Base-by-base conservation (phyloP, 805 yeast species). In the Dipodascus albidus region DNA sequence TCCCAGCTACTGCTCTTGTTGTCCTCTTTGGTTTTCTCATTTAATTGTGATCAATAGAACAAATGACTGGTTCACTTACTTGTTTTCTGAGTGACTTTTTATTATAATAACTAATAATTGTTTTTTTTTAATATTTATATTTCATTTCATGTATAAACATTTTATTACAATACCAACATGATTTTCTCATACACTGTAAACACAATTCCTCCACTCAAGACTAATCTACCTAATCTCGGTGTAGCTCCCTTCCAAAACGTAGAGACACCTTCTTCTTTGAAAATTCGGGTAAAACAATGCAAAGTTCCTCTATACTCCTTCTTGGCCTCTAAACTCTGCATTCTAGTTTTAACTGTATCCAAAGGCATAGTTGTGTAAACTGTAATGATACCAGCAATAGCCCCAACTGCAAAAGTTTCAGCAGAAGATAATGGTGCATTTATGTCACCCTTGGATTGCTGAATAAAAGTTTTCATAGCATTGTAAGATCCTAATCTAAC, bases 171-270 rank as follows among this genome's bases (percentile, higher is more conserved):
- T n/a, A 83, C 51, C 41, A 74, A 78, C 67, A 91, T 74, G 73
- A 91, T 84, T 70, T 89, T 87, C 67, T 91, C 99, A 68, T 91
- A 91, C 54, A 93, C 87, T 20, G 98, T 93, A 71, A 91, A 91
- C 24, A 93, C 97, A 60, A 91, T 91, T 62, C 99, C 99, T 57
- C 99, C 99, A 70, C 96, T 85, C 64, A 91, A 76, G 35, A 90
- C 81, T 65, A 91, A 76, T 62, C 99, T 80, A 3, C 98, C 98
- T 57, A 91, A 74, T 65, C 99, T 78, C 49, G 99, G 98, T 1
- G 98, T 93, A 35, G 98, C 96, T 57, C 99, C 99, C 70, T 87
- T 87, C 99, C 99, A 91, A 71, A 89, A 88, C 3, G 96, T 85
- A 64, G 79, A 72, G 58, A 90, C 71, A 8, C 99, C 99, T 70